These are phyloP conservation scores for Trichophyton mentagrophytes DNA, from an alignment of 2,329 filamentous ascomycete genomes.

Conservation along the genomic window DNA sequence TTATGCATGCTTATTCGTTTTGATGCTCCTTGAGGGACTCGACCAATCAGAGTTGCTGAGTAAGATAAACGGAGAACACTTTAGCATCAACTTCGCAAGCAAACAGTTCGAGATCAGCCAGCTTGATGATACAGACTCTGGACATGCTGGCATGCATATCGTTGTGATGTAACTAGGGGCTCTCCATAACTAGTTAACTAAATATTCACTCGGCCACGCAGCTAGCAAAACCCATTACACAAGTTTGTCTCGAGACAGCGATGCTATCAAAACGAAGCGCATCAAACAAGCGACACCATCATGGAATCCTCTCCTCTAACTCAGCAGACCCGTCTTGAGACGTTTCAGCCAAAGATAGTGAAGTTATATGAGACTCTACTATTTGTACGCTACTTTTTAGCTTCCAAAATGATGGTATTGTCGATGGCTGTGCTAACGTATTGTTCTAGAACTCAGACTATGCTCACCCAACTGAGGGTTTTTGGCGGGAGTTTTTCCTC, in stretches of 20 bases:
- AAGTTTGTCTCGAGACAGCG: background rate
- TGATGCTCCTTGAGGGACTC: background rate
- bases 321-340: constrained; percentile 76
- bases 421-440: constrained; percentile 16
- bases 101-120: background rate
- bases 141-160: background rate
- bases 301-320: constrained; percentile 92
- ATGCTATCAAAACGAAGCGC: background rate
- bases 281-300: constrained; percentile 34
- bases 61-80: background rate
- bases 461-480: constrained; percentile 64
- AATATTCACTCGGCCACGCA: background rate
- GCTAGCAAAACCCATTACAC: background rate
- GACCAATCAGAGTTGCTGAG: background rate
- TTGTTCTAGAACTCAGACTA: constrained; percentile 7
- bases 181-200: background rate
- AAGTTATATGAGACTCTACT: constrained; percentile 78
- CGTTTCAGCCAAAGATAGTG: constrained; percentile 89
- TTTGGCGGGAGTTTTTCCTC: constrained; percentile 94
- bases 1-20: background rate
- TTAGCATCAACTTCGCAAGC: background rate
- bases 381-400: constrained; percentile 31
- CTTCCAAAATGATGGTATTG: constrained; percentile 3
- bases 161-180: background rate
- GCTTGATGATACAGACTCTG: background rate